Evolutionary conservation across 2,329 filamentous ascomycete genomes (phyloP).

Genomic region (Ploettnerulaceae sp.): DNA sequence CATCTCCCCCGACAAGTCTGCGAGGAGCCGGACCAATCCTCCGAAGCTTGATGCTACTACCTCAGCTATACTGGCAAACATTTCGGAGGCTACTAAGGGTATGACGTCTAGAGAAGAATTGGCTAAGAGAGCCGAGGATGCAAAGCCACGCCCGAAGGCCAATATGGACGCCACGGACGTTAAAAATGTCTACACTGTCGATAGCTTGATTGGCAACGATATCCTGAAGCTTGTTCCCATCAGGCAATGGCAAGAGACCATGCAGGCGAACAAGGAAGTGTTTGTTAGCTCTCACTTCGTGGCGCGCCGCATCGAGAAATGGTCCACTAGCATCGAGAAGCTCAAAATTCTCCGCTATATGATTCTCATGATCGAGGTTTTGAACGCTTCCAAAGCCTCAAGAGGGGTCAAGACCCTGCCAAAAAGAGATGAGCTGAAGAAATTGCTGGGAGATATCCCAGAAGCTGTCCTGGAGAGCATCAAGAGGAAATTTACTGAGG

Average conservation of each 20-base stretch:
- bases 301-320: slow-evolving; percentile 51
- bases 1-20: slow-evolving; percentile 43
- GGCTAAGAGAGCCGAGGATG: slow-evolving; percentile 57
- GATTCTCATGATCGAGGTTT: slow-evolving; percentile 52
- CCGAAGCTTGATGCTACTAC: slow-evolving; percentile 51
- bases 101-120: slow-evolving; percentile 65
- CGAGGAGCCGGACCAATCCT: slow-evolving; percentile 36
- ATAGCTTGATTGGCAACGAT: slow-evolving; percentile 61
- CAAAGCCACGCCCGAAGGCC: slow-evolving; percentile 68
- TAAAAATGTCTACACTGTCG: slow-evolving; percentile 67
- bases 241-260: slow-evolving; percentile 67
- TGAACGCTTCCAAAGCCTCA: slow-evolving; percentile 43
- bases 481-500: slow-evolving; percentile 63
- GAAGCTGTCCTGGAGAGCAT: slow-evolving; percentile 62
- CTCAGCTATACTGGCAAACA: slow-evolving; percentile 56
- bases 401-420: slow-evolving; percentile 47
- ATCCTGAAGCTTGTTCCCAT: slow-evolving; percentile 64
- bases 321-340: slow-evolving; percentile 47
- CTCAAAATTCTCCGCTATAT: slow-evolving; percentile 58
- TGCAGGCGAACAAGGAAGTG: slow-evolving; percentile 53
- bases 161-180: slow-evolving; percentile 63
- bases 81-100: slow-evolving; percentile 55
- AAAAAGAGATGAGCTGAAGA: slow-evolving; percentile 55
- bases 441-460: slow-evolving; percentile 52
- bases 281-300: slow-evolving; percentile 59